Percentiles rank a stretch among this genome's conserved stretches.
Evolutionary conservation across 257 asterid genomes (phyloP).

Genomic region (Asclepias syriaca): DNA sequence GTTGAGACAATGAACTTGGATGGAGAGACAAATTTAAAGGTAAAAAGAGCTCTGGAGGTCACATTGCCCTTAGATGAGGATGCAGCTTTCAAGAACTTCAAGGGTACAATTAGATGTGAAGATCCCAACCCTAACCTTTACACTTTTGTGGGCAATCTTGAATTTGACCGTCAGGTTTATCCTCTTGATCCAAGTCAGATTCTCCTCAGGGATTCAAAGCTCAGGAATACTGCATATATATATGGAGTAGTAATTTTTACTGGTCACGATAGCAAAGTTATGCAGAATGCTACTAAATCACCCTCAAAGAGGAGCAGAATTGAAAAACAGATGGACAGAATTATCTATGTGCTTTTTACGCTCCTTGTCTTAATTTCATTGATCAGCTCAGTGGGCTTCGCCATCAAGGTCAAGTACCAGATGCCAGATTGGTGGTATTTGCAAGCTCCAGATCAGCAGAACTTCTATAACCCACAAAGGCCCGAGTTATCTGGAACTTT

Average conservation of each 20-base stretch:
- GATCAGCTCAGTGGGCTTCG: conserved; percentile 73
- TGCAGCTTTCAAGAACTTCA: conserved; percentile 60
- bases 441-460: conserved; percentile 48
- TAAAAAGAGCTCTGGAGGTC: conserved; percentile 70
- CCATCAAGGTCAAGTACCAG: conserved; percentile 57
- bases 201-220: conserved; percentile 94
- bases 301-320: conserved; percentile 90
- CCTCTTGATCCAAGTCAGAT: conserved; percentile 90
- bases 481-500: conserved; percentile 61
- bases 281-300: conserved; percentile 88
- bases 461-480: conserved; percentile 50
- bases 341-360: conserved; percentile 78
- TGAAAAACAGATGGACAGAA: conserved; percentile 91
- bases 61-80: conserved; percentile 63
- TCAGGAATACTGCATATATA: conserved; percentile 71
- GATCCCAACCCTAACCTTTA: conserved; percentile 92
- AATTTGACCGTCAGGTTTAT: conserved; percentile 51
- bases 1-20: conserved; percentile 97
- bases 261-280: conserved; percentile 89
- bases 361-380: conserved; percentile 65
- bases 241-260: conserved; percentile 88
- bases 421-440: conserved; percentile 90
- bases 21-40: conserved; percentile 95
- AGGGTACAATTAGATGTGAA: conserved; percentile 68
- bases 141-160: conserved; percentile 81